Evolutionary conservation across 1,284 basidiomycete genomes (phyloP).

Genomic region (Sporisorium graminicola): DNA sequence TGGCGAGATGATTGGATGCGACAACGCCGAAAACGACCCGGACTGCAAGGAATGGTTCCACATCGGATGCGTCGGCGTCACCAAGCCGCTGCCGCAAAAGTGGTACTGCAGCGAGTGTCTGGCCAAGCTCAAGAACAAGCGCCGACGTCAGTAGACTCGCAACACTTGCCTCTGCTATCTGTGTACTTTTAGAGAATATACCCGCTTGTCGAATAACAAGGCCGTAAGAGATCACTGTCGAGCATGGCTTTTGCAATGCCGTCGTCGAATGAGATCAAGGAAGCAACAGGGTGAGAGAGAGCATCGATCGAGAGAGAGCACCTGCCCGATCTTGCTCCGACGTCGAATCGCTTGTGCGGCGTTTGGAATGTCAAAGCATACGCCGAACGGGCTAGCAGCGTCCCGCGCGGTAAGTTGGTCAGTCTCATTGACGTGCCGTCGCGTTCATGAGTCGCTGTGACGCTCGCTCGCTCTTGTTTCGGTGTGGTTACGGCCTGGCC

Average conservation of each 20-base stretch:
- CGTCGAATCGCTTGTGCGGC: no score
- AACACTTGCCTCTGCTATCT: conserved; percentile 7
- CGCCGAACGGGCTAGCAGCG: not conserved
- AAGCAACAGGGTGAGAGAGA: not conserved
- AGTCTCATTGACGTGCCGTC: no score
- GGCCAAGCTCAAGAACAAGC: conserved; percentile 53
- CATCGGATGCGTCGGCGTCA: conserved; percentile 67
- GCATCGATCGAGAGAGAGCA: not conserved
- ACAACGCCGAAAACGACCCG: conserved; percentile 56
- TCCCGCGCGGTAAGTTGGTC: conserved; percentile 1
- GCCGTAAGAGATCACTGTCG: not conserved
- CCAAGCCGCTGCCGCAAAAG: conserved; percentile 65
- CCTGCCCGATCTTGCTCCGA: not conserved
- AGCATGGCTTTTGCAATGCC: not conserved
- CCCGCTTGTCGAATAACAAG: not conserved
- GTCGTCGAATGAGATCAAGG: not conserved
- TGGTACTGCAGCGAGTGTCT: conserved; percentile 64
- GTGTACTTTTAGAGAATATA: conserved; percentile 2
- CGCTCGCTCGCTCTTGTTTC: not conserved
- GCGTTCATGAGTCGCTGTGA: conserved; percentile 1
- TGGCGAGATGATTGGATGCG: conserved; percentile 66
- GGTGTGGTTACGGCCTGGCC: no score
- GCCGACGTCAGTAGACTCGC: conserved; percentile 20
- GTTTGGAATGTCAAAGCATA: not conserved
- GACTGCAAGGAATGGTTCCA: conserved; percentile 70